Percentiles rank a stretch among this genome's conserved stretches.
phyloP scores from a whole-genome alignment of 1,284 basidiomycete species.

The Sanghuangporus sanghuang region DNA sequence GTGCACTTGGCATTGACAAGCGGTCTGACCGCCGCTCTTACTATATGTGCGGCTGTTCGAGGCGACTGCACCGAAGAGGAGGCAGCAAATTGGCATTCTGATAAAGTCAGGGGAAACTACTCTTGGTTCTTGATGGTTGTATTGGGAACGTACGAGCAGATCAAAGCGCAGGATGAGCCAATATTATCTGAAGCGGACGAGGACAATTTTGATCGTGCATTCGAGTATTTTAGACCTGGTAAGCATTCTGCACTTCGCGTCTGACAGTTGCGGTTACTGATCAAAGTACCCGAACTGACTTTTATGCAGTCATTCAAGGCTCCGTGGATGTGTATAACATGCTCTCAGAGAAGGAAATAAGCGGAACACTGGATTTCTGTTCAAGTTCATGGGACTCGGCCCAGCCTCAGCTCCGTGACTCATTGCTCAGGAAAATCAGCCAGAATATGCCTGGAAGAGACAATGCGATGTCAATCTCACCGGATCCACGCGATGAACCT shows the following conservation, averaged over 20 bases:
- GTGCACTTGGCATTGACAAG: slow-evolving; percentile 64
- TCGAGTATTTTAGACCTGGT: slow-evolving; percentile 44
- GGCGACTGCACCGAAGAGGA: slow-evolving; percentile 48
- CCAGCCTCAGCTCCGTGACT: slow-evolving; percentile 30
- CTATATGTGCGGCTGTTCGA: slow-evolving; percentile 52
- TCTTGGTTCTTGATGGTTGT: slow-evolving; percentile 72
- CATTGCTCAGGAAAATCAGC: slow-evolving; percentile 23
- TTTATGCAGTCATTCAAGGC: slow-evolving; percentile 58
- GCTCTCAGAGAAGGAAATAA: slow-evolving; percentile 64
- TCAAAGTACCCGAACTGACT: no score
- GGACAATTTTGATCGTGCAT: slow-evolving; percentile 58
- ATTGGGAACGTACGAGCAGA: slow-evolving; percentile 59
- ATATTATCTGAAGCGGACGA: slow-evolving; percentile 50
- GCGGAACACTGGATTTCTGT: slow-evolving; percentile 40
- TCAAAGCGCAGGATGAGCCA: slow-evolving; percentile 46
- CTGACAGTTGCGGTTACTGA: background rate
- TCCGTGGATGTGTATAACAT: slow-evolving; percentile 48
- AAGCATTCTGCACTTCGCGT: background rate
- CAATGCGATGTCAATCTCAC: background rate
- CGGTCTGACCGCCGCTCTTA: slow-evolving; percentile 48
- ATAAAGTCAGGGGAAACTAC: slow-evolving; percentile 55
- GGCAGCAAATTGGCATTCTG: slow-evolving; percentile 48
- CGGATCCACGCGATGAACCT: background rate
- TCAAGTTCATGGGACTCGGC: slow-evolving; percentile 34
- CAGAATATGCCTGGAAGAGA: background rate